phyloP scores from a whole-genome alignment of 805 yeast species.

The Candida sakaeoensis region DNA sequence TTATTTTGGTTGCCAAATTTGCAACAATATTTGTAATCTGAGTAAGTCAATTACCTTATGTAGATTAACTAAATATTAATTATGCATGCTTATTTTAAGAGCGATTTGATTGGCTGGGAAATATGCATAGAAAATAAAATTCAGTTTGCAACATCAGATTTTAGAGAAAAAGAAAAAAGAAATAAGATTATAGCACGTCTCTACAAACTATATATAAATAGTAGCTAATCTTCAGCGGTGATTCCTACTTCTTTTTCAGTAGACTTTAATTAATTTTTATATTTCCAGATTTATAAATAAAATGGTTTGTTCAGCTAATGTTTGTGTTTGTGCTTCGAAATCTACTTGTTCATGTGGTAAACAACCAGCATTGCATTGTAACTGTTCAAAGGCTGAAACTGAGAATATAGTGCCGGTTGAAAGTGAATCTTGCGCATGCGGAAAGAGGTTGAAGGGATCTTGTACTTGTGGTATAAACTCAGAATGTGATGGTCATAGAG shows the following conservation, averaged over 20 bases:
- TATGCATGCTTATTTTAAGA: slow-evolving; percentile 1
- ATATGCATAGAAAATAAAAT: slow-evolving; percentile 1
- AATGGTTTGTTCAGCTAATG: slow-evolving; percentile 36
- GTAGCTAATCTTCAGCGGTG: neutral
- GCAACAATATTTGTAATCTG: too few species aligned
- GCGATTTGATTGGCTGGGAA: slow-evolving; percentile 7
- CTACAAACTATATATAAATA: slow-evolving; percentile 1
- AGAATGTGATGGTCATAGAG: slow-evolving; percentile 38
- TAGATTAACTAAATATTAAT: neutral
- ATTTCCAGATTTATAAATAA: too few species aligned
- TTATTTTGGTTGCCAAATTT: neutral
- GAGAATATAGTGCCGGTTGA: slow-evolving; percentile 47
- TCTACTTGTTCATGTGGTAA: slow-evolving; percentile 65
- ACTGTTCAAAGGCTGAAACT: slow-evolving; percentile 47
- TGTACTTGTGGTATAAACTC: slow-evolving; percentile 55
- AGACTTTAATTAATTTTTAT: too few species aligned
- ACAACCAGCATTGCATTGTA: slow-evolving; percentile 55
- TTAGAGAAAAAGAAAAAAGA: too few species aligned
- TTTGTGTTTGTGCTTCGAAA: slow-evolving; percentile 56
- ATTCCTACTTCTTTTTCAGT: too few species aligned
- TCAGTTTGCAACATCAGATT: neutral
- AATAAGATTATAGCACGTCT: neutral
- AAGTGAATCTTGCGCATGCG: slow-evolving; percentile 54
- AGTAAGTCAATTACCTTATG: too few species aligned
- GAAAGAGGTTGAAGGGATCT: slow-evolving; percentile 48